These are phyloP conservation scores for Phytopythium aichiense DNA, from an alignment of 352 stramenopile species.

Conservation along the genomic window DNA sequence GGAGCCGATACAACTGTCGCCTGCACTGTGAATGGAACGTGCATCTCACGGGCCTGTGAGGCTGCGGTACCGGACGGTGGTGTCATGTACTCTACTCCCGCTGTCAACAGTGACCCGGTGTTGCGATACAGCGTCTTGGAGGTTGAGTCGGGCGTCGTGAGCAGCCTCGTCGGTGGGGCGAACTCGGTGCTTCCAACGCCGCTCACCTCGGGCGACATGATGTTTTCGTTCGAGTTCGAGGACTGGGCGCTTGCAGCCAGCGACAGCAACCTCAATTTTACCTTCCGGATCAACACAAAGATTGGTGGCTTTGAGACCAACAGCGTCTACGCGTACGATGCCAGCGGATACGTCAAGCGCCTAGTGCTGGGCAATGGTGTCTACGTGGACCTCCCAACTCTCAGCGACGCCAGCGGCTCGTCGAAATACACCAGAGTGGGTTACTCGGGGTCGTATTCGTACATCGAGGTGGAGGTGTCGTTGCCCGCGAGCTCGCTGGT, in stretches of 20 bases:
- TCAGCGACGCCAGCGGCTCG: neutral
- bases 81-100: neutral
- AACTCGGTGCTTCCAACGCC: neutral
- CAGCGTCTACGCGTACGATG: neutral
- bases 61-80: neutral
- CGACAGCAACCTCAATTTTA: neutral
- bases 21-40: neutral
- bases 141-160: neutral
- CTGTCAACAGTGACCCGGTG: neutral
- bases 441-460: neutral
- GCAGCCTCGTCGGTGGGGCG: neutral
- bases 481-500: neutral
- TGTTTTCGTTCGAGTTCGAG: conserved; percentile 5
- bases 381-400: neutral
- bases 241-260: neutral
- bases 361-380: neutral
- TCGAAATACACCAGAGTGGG: neutral
- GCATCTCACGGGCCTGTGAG: neutral
- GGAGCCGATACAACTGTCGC: neutral
- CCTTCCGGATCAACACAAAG: neutral
- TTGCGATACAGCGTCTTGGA: neutral
- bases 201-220: conserved; percentile 1
- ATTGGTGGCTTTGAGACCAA: neutral
- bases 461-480: neutral
- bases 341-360: neutral